phyloP scores from a whole-genome alignment of 2,329 filamentous ascomycete genomes.

The Cryphonectria nitschkei region DNA sequence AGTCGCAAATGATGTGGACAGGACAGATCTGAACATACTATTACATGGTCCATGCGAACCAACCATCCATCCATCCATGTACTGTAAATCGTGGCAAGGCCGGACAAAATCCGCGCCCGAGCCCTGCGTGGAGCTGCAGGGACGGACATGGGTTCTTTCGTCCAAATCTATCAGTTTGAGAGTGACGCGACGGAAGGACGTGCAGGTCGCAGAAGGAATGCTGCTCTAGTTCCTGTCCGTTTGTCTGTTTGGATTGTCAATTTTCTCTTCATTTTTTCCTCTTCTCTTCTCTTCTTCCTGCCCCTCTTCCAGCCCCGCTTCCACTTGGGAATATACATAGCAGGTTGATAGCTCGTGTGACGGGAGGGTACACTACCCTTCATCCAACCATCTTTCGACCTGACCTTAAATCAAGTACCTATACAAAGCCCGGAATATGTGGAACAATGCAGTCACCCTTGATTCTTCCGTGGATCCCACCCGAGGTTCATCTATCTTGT shows the following conservation, averaged over 20 bases:
- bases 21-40: neutral
- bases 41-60: too few species aligned
- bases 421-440: neutral
- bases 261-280: too few species aligned
- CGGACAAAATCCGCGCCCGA: neutral
- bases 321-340: neutral
- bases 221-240: neutral
- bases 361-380: neutral
- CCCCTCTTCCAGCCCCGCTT: too few species aligned
- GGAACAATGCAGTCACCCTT: neutral
- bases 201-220: neutral
- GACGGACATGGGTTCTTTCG: neutral
- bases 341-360: neutral
- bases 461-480: neutral
- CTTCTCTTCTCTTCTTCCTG: neutral
- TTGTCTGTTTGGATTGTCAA: neutral
- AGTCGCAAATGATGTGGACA: neutral
- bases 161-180: neutral
- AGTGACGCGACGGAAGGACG: neutral
- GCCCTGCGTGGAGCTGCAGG: slow-evolving; percentile 2
- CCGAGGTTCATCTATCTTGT: neutral
- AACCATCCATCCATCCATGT: neutral
- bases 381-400: neutral
- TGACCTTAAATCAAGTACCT: neutral
- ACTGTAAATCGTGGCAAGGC: neutral